Base-by-base conservation (phyloP, 2,329 filamentous ascomycete species). In the Ceratocystis ficicola region DNA sequence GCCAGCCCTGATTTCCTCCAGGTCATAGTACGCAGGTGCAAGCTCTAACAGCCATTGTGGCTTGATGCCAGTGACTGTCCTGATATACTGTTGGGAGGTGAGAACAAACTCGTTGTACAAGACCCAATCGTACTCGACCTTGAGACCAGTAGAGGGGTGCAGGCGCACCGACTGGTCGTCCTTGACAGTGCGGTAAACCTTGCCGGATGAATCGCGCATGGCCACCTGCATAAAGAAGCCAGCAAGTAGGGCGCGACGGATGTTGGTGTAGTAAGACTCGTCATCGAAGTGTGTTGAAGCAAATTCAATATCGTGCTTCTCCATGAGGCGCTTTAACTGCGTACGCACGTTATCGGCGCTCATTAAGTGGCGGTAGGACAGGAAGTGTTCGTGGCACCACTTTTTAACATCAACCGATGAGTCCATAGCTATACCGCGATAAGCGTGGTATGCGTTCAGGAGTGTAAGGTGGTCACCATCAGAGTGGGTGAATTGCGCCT, bases 211-310 rank as follows among this genome's bases (percentile, higher is more conserved):
- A 73, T 97, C 91, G 74, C 88, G 90, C 85, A 95, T 96, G 67
- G 94, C 95, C 25, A 97, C 90, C 75, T 99, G 94, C 94, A 99
- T 99, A 81, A 99, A 99, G 82, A 99, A 99, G 44, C 95, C 94
- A 0, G 92, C 84, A 12, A 96, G 87, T 15, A 99, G 82, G 7
- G 94, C 93, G 46, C 91, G 86, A 57, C 93, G 89, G 72, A 99
- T 99, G 75, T 99, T 99, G 75, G 86, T 90, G 77, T 97, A 99
- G 80, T 99, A 99, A 73, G 95, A 90, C 80, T 95, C 96, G 78
- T 97, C 87, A 72, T 92, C 88, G 73, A 96, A 97, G 0, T 88
- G 83, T 0, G 93, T 97, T 64, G 89, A 94, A 65, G 96, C 75
- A 63, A 99, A 84, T 68, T 95, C 89, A 8, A 99, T 78, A 67